Conservation (phyloP, 495 filamentous ascomycete species). For the Entonaema liquescens region DNA sequence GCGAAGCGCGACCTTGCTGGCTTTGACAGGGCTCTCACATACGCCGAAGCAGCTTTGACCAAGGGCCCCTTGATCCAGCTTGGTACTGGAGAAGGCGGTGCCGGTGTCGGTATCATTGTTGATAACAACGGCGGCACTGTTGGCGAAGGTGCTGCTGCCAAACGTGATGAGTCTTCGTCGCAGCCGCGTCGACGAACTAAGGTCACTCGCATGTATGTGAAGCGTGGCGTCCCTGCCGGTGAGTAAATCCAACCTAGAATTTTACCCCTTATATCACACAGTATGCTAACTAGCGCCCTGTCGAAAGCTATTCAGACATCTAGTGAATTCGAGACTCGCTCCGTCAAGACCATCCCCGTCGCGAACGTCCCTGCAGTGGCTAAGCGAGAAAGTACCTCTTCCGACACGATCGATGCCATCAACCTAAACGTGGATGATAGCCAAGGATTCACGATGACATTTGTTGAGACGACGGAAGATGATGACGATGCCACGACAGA, state of each 20-base stretch:
- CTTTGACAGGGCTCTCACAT: slow-evolving; percentile 59
- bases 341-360: slow-evolving; percentile 39
- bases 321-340: slow-evolving; percentile 41
- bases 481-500: slow-evolving; percentile 49
- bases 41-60: slow-evolving; percentile 55
- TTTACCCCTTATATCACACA: background rate
- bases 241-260: slow-evolving; percentile 26
- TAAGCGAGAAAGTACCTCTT: slow-evolving; percentile 42
- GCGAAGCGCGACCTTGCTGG: slow-evolving; percentile 55
- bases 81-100: slow-evolving; percentile 57
- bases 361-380: slow-evolving; percentile 32
- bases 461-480: slow-evolving; percentile 55
- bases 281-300: slow-evolving; percentile 26
- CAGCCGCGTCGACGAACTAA: slow-evolving; percentile 49
- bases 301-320: slow-evolving; percentile 49
- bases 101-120: slow-evolving; percentile 60
- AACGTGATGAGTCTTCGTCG: slow-evolving; percentile 47
- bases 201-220: slow-evolving; percentile 61
- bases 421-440: slow-evolving; percentile 59
- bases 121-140: slow-evolving; percentile 49
- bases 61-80: slow-evolving; percentile 58
- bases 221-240: slow-evolving; percentile 56
- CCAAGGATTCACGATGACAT: slow-evolving; percentile 60
- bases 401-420: slow-evolving; percentile 53
- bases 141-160: slow-evolving; percentile 20